Evolutionary conservation across 164 flowering plant species (phyloP).

Genomic region (Malania oleifera): DNA sequence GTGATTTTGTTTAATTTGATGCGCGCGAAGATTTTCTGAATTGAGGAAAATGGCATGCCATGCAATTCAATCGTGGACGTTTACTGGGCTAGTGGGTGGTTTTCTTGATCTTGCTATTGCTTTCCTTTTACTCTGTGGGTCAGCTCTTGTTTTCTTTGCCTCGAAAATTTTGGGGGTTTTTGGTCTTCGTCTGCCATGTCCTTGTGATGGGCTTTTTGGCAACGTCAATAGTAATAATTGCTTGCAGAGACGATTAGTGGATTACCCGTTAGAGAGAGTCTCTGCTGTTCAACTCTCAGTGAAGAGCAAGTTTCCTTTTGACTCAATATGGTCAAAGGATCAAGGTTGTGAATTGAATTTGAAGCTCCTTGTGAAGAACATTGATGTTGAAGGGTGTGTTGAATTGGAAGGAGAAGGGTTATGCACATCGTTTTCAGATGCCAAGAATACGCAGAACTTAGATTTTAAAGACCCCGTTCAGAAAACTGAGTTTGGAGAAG

Average conservation of each 20-base stretch:
- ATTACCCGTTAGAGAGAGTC: constrained; percentile 40
- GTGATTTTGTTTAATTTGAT: background rate
- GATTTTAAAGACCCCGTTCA: constrained; percentile 5
- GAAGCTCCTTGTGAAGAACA: constrained; percentile 12
- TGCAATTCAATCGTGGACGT: constrained; percentile 55
- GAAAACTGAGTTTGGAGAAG: constrained; percentile 2
- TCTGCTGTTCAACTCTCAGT: constrained; percentile 49
- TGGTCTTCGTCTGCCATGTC: constrained; percentile 68
- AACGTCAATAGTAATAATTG: constrained; percentile 32
- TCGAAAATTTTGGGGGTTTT: constrained; percentile 56
- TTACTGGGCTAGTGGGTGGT: constrained; percentile 61
- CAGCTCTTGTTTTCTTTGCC: constrained; percentile 49
- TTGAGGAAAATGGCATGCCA: constrained; percentile 35
- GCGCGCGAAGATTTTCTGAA: background rate
- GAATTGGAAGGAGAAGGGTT: constrained; percentile 48
- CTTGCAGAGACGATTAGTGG: constrained; percentile 43
- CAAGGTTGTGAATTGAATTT: constrained; percentile 8
- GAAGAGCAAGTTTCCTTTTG: constrained; percentile 55
- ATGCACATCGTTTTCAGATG: constrained; percentile 38
- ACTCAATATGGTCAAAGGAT: constrained; percentile 25
- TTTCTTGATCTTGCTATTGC: constrained; percentile 76
- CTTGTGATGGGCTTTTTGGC: constrained; percentile 63
- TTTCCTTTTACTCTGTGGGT: constrained; percentile 58
- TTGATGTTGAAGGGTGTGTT: constrained; percentile 15
- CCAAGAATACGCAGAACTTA: constrained; percentile 10